Percentiles rank a stretch among this genome's conserved stretches.
Conservation (phyloP, 1,284 basidiomycete species). For the Leccinum griseonigrum region DNA sequence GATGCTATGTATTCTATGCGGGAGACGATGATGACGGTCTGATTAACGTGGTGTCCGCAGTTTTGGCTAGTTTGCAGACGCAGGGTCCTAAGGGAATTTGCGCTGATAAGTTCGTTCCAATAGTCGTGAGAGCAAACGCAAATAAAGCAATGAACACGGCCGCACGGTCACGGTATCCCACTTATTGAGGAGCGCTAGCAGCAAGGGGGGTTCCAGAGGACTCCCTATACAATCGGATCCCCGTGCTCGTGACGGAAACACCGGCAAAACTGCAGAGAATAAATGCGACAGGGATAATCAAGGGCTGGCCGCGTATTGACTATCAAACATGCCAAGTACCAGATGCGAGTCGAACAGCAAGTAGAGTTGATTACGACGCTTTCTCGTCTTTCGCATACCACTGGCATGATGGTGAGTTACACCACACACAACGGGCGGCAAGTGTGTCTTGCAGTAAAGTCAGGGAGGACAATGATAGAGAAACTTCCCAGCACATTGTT, state of each 20-base stretch:
- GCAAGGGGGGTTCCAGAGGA: constrained; percentile 44
- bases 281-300: constrained; percentile 47
- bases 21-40: not conserved
- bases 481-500: constrained; percentile 3
- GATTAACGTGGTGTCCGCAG: constrained; percentile 31
- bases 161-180: constrained; percentile 68
- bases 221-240: constrained; percentile 42
- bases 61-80: constrained; percentile 66
- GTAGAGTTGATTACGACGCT: constrained; percentile 19
- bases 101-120: constrained; percentile 64
- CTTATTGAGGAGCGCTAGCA: constrained; percentile 42
- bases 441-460: constrained; percentile 27
- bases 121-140: constrained; percentile 56
- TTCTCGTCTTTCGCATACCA: constrained; percentile 32
- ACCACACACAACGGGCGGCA: no score
- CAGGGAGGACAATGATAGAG: constrained; percentile 33
- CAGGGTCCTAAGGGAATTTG: constrained; percentile 61
- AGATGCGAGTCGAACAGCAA: not conserved
- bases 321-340: constrained; percentile 18
- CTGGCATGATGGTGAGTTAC: constrained; percentile 14
- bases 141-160: constrained; percentile 67
- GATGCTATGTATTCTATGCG: constrained; percentile 47
- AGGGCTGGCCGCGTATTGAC: constrained; percentile 51
- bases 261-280: constrained; percentile 58
- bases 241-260: constrained; percentile 53